Percentiles rank a stretch among this genome's conserved stretches.
Evolutionary conservation across 2,329 filamentous ascomycete species (phyloP).

Genomic region (Aspergillus hortae): DNA sequence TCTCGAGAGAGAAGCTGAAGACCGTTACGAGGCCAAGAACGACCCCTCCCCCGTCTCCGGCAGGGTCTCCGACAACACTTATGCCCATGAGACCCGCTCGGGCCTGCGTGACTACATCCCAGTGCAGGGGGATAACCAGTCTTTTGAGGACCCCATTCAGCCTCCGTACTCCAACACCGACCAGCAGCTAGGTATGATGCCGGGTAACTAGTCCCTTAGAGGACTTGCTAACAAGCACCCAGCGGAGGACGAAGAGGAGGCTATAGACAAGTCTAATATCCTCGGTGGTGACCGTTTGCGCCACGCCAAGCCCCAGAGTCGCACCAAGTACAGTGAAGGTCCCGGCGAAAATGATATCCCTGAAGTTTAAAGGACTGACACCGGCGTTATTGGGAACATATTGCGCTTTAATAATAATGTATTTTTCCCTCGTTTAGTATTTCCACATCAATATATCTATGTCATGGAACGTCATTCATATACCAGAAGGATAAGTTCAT

Average conservation of each 20-base stretch:
- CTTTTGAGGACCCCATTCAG: slow-evolving; percentile 26
- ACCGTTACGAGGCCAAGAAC: slow-evolving; percentile 26
- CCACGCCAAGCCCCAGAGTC: slow-evolving; percentile 20
- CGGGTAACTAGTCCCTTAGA: neutral
- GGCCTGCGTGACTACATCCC: slow-evolving; percentile 16
- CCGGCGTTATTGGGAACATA: too few species aligned
- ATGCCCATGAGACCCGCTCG: slow-evolving; percentile 18
- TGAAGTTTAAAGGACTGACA: too few species aligned
- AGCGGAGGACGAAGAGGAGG: slow-evolving; percentile 21
- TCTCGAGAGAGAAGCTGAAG: slow-evolving; percentile 24
- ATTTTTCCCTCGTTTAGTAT: too few species aligned
- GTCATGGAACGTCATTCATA: too few species aligned
- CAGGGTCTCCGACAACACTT: slow-evolving; percentile 19
- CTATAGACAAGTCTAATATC: slow-evolving; percentile 20
- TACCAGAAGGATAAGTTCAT: too few species aligned
- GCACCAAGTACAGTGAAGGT: slow-evolving; percentile 21
- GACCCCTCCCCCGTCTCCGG: slow-evolving; percentile 23
- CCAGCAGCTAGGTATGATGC: slow-evolving; percentile 26
- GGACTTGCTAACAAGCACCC: neutral
- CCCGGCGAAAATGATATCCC: slow-evolving; percentile 22
- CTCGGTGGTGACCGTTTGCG: slow-evolving; percentile 20
- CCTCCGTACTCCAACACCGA: slow-evolving; percentile 25
- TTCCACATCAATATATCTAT: too few species aligned
- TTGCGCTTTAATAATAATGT: too few species aligned
- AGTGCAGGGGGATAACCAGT: slow-evolving; percentile 21